Base-by-base conservation (phyloP, 495 filamentous ascomycete species). In the Penicillium chermesinum region DNA sequence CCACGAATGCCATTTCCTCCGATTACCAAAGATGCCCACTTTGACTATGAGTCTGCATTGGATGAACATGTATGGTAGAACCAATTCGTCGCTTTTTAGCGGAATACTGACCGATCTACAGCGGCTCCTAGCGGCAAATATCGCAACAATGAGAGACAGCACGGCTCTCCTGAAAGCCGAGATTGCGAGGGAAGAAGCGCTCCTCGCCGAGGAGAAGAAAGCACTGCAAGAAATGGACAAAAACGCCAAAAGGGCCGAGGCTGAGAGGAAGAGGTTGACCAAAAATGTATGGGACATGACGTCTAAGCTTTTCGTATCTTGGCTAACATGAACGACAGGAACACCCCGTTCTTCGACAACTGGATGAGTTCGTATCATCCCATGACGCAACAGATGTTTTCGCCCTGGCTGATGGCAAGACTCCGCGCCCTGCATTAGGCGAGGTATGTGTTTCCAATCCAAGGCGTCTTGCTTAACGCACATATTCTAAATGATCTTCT, bases 1-100 rank as follows among this genome's bases (percentile, higher is more conserved):
- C 76, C 78, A 20, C 69, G 73, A 35, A 77, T 82, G 69, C 79
- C 79, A 22, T 82, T 86, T 49, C 82, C 83, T 2, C 77, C 73
- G 7, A 64, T 71, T 36, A 73, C 78, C 4, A 77, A 74, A 47
- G 80, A 79, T 25, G 63, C 71, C 0, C 67, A 76, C 50, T 85
- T 86, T 52, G 77, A 85, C 53, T 77, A 78, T 46, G 80, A 84
- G 44, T 72, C 72, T 52, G 72, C 81, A 16, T 53, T 80, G 8
- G 76, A 81, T 61, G 73, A 77, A 50, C 81, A 80, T 56, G 78
- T 77, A 61, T 32, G 70, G 48, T 6, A 44, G 16, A 2, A 32
- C 20, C 14, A 16, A 17, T 12, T 19, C 10, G 39, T 12, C 8
- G 12, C 25, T 19, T 14, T 41, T 6, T 3, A 3, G 13, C 27